A percentile compares a stretch with the other conserved stretches of the same genome.
These are phyloP conservation scores for Monsonia emarginata DNA, from an alignment of 441 rosid genomes.

Conservation along the genomic window DNA sequence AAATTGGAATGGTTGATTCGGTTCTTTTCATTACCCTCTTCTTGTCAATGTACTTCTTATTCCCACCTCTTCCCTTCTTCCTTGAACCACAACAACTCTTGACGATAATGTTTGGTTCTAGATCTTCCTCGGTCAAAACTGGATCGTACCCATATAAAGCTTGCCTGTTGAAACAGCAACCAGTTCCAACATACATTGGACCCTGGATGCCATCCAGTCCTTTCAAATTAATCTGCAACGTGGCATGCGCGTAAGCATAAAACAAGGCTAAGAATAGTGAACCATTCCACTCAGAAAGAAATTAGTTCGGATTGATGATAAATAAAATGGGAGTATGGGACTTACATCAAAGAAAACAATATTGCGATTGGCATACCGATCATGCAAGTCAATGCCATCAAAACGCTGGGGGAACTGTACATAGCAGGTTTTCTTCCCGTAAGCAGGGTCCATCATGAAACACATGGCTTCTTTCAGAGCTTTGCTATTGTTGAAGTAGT, in stretches of 20 bases:
- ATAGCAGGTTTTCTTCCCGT: slow-evolving; percentile 85
- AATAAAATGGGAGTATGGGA: slow-evolving; percentile 25
- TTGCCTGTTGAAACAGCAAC: slow-evolving; percentile 90
- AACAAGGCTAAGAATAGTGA: too few relatives aligned
- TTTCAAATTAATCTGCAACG: slow-evolving; percentile 78
- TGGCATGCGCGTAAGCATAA: slow-evolving; percentile 7
- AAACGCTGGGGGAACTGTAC: slow-evolving; percentile 98
- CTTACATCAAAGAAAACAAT: slow-evolving; percentile 96
- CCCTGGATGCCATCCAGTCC: slow-evolving; percentile 98
- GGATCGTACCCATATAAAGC: slow-evolving; percentile 96
- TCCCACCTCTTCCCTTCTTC: slow-evolving; percentile 57
- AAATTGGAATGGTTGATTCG: slow-evolving; percentile 86
- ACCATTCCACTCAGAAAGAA: too few relatives aligned
- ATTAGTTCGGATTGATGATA: slow-evolving; percentile 5
- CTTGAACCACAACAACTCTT: slow-evolving; percentile 82
- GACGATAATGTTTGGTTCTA: slow-evolving; percentile 65
- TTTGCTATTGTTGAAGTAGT: slow-evolving; percentile 89
- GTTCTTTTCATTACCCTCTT: slow-evolving; percentile 72
- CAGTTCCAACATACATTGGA: slow-evolving; percentile 95
- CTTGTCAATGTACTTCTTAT: slow-evolving; percentile 65
- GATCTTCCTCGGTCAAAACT: slow-evolving; percentile 67
- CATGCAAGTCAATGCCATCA: slow-evolving; percentile 86
- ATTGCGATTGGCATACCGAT: slow-evolving; percentile 89
- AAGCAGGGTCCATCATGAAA: slow-evolving; percentile 93
- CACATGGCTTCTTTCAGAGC: slow-evolving; percentile 97